phyloP scores from a whole-genome alignment of 1,284 basidiomycete genomes.

The Somion occarium region DNA sequence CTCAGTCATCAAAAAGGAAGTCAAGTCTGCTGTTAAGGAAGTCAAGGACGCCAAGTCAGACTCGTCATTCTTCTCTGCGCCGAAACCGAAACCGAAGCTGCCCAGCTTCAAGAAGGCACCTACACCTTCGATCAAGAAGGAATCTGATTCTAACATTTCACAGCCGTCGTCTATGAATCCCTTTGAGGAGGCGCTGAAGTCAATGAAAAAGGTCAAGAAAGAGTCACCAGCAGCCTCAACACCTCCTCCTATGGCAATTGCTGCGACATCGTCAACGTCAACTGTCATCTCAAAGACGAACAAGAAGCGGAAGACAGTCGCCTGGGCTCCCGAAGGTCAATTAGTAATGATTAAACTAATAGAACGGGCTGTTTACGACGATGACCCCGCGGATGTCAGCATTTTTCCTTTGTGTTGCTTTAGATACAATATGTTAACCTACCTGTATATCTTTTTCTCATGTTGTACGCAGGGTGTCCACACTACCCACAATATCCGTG shows the following conservation, averaged over 20 bases:
- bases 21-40: constrained; percentile 28
- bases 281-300: constrained; percentile 36
- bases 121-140: constrained; percentile 42
- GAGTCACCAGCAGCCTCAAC: constrained; percentile 41
- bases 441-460: constrained; percentile 25
- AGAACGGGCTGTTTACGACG: constrained; percentile 80
- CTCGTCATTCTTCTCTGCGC: constrained; percentile 79
- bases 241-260: constrained; percentile 28
- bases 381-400: constrained; percentile 79
- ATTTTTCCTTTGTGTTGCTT: constrained; percentile 32
- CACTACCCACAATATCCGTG: constrained; percentile 64
- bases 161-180: constrained; percentile 73
- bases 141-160: constrained; percentile 54
- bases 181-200: constrained; percentile 75
- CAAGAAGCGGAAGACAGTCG: constrained; percentile 68
- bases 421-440: constrained; percentile 53
- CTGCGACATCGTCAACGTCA: constrained; percentile 27
- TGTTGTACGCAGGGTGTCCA: constrained; percentile 46
- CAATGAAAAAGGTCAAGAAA: constrained; percentile 57
- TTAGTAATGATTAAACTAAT: constrained; percentile 72
- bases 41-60: constrained; percentile 77
- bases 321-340: constrained; percentile 68
- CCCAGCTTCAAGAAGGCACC: constrained; percentile 78
- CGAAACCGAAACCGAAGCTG: constrained; percentile 74
- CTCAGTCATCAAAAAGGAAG: constrained; percentile 32